Percentiles rank a stretch among this genome's conserved stretches.
phyloP scores from a whole-genome alignment of 2,329 filamentous ascomycete species.

The Xylaria sp. region DNA sequence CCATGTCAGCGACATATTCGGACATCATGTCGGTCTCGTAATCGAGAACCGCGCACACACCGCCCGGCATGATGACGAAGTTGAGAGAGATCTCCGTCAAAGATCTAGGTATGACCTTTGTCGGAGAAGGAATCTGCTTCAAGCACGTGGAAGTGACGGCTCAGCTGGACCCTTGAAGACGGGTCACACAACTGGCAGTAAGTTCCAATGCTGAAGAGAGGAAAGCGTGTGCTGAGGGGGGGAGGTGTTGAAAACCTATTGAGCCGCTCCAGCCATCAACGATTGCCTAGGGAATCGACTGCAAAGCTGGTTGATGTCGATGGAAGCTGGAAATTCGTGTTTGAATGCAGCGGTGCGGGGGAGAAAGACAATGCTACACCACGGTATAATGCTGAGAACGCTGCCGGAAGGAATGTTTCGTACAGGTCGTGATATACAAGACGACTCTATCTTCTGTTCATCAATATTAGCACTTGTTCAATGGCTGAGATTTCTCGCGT shows the following conservation, averaged over 20 bases:
- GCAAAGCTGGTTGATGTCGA: background rate
- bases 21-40: slow-evolving; percentile 98
- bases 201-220: slow-evolving; percentile 55
- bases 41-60: slow-evolving; percentile 92
- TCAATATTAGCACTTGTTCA: slow-evolving; percentile 16
- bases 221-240: slow-evolving; percentile 35
- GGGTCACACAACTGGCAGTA: slow-evolving; percentile 47
- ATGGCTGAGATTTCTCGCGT: background rate
- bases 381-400: slow-evolving; percentile 17
- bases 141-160: slow-evolving; percentile 52
- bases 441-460: slow-evolving; percentile 12
- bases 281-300: slow-evolving; percentile 9
- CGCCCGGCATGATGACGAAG: slow-evolving; percentile 72
- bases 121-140: slow-evolving; percentile 54
- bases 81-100: slow-evolving; percentile 45
- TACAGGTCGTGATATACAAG: slow-evolving; percentile 26
- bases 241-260: slow-evolving; percentile 51
- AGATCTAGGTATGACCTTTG: slow-evolving; percentile 48
- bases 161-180: slow-evolving; percentile 42
- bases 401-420: slow-evolving; percentile 23
- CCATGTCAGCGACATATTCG: slow-evolving; percentile 93
- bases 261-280: slow-evolving; percentile 54
- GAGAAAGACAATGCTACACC: background rate
- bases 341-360: background rate
- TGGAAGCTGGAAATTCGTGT: background rate